Conservation (phyloP, 2,329 filamentous ascomycete genomes). For the Chaetomium sp. region DNA sequence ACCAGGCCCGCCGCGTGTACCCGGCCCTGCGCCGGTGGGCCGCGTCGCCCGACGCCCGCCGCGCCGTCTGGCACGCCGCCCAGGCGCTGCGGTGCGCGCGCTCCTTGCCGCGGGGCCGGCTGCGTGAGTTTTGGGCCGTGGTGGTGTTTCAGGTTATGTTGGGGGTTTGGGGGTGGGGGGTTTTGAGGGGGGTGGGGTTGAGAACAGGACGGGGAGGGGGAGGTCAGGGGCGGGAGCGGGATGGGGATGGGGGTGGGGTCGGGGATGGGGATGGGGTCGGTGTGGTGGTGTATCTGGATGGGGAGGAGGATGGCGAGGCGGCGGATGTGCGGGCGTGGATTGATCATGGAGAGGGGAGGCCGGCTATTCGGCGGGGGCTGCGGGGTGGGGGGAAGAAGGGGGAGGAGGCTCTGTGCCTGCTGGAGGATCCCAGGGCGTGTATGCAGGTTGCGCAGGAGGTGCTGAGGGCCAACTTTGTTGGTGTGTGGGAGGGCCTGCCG, state of each 20-base stretch:
- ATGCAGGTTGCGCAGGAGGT: constrained; percentile 62
- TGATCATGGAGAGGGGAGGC: constrained; percentile 55
- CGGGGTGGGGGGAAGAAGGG: constrained; percentile 18
- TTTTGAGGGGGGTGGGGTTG: constrained; percentile 39
- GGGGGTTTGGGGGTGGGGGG: constrained; percentile 69
- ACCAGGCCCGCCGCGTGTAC: constrained; percentile 63
- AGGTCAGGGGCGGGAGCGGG: no score
- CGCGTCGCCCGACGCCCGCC: constrained; percentile 55
- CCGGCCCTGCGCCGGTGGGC: constrained; percentile 62
- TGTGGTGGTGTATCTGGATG: constrained; percentile 56
- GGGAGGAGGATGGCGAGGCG: constrained; percentile 54
- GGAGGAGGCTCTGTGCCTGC: constrained; percentile 40
- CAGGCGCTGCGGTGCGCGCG: constrained; percentile 65
- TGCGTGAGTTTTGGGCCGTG: constrained; percentile 69
- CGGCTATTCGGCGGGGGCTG: constrained; percentile 51
- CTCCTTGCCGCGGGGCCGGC: constrained; percentile 52
- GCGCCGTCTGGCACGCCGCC: constrained; percentile 68
- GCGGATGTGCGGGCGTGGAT: constrained; percentile 60
- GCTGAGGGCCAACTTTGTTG: constrained; percentile 55
- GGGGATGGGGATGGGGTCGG: no score
- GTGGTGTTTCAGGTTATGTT: constrained; percentile 69
- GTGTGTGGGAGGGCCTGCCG: constrained; percentile 49
- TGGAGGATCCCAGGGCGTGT: constrained; percentile 60
- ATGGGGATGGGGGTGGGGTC: not conserved
- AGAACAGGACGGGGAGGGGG: constrained; percentile 29